phyloP scores from a whole-genome alignment of 73 alveolate genomes.

The Stentor roeselii region DNA sequence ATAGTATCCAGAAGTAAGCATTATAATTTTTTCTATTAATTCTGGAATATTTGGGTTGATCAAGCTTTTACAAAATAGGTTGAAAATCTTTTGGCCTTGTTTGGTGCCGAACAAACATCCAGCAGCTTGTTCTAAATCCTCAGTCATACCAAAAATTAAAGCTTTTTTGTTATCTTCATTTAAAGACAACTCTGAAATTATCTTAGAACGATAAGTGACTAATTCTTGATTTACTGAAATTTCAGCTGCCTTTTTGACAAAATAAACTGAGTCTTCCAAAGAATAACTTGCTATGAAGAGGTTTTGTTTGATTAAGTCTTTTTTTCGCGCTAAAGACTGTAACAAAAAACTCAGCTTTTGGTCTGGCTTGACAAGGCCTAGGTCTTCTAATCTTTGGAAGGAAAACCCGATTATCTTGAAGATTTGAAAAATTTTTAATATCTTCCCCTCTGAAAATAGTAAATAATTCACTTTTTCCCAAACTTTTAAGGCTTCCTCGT shows the following conservation, averaged over 20 bases:
- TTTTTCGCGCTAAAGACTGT: not conserved
- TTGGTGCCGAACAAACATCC: not conserved
- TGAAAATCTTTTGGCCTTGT: not conserved
- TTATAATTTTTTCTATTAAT: not conserved
- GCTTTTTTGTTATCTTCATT: not conserved
- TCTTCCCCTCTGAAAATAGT: not conserved
- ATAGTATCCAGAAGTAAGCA: constrained; percentile 13
- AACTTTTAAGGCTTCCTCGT: not conserved
- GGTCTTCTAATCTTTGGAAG: constrained; percentile 2
- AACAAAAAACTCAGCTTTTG: constrained; percentile 9
- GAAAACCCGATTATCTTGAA: not conserved
- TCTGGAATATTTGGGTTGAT: not conserved
- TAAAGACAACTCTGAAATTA: not conserved
- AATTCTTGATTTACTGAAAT: not conserved
- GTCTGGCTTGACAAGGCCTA: not conserved
- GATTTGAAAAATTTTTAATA: not conserved
- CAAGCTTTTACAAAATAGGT: not conserved
- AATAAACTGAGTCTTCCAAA: not conserved
- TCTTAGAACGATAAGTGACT: not conserved
- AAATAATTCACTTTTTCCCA: not conserved
- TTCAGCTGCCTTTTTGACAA: not conserved
- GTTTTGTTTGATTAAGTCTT: not conserved
- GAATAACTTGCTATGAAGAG: not conserved
- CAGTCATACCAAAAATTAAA: not conserved
- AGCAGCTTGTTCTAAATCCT: constrained; percentile 15